A percentile compares a stretch with the other conserved stretches of the same genome.
Evolutionary conservation across 805 yeast species (phyloP).

Genomic region (Candida gorgasii): DNA sequence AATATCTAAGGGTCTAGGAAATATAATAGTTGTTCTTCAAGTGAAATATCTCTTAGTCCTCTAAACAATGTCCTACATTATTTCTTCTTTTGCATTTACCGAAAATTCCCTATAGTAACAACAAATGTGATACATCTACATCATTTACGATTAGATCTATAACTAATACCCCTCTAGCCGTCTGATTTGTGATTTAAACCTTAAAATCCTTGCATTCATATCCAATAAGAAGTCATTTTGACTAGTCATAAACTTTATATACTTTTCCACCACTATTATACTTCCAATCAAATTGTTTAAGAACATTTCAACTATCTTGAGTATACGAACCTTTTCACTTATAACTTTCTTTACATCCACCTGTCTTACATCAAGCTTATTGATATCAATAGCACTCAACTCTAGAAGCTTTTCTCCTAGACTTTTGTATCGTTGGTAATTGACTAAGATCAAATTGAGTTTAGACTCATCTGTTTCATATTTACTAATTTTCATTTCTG

Average conservation of each 20-base stretch:
- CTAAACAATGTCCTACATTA: too few species aligned
- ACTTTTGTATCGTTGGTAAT: conserved; percentile 9
- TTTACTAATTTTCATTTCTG: background rate
- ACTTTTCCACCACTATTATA: conserved; percentile 13
- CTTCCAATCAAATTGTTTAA: conserved; percentile 7
- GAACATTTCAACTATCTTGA: conserved; percentile 7
- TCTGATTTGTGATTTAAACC: background rate
- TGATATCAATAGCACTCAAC: conserved; percentile 9
- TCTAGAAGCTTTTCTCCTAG: conserved; percentile 8
- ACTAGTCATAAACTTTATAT: background rate
- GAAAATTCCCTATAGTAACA: too few species aligned
- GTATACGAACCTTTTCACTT: conserved; percentile 3
- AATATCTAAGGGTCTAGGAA: too few species aligned
- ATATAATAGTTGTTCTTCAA: too few species aligned
- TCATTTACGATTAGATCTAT: too few species aligned
- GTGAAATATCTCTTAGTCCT: too few species aligned
- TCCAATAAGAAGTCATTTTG: conserved; percentile 13
- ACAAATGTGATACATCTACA: too few species aligned
- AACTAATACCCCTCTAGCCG: background rate
- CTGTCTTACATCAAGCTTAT: conserved; percentile 1
- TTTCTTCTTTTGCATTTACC: too few species aligned
- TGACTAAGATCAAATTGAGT: conserved; percentile 11
- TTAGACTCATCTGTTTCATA: conserved; percentile 8
- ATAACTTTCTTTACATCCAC: conserved; percentile 4
- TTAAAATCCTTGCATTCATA: background rate